Conservation (phyloP, 2,329 filamentous ascomycete species). For the Botrytis pseudocinerea region DNA sequence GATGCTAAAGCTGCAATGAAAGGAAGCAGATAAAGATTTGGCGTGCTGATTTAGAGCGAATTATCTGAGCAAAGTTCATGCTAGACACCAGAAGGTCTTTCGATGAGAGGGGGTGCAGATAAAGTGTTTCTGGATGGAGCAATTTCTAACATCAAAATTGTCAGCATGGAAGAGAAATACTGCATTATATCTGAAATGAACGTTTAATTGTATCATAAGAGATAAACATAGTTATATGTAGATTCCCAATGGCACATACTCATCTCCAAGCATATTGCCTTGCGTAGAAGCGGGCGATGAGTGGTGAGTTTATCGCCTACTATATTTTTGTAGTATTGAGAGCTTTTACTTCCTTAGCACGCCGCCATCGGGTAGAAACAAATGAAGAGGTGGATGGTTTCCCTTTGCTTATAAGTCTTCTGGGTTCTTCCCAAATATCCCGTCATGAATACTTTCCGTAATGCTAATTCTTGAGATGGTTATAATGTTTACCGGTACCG, state of each 20-base stretch:
- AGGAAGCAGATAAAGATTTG: rapidly evolving
- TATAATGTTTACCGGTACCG: background rate
- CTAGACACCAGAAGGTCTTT: background rate
- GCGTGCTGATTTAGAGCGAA: background rate
- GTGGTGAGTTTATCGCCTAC: background rate
- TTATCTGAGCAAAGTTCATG: background rate
- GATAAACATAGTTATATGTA: background rate
- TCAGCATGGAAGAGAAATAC: background rate
- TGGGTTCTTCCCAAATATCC: background rate
- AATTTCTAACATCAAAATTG: background rate
- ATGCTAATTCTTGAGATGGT: background rate
- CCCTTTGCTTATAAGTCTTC: background rate
- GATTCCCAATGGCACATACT: background rate
- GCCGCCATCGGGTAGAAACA: background rate
- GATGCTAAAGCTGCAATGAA: background rate
- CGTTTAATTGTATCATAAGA: background rate
- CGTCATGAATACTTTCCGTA: background rate
- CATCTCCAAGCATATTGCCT: background rate
- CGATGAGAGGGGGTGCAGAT: background rate
- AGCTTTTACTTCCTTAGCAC: background rate
- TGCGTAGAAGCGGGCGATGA: background rate
- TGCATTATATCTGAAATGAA: background rate
- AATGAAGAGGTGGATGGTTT: background rate
- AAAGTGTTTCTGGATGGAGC: background rate
- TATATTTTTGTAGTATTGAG: background rate